Conservation (phyloP, 768 basidiomycete genomes). For the Mycena maculata region DNA sequence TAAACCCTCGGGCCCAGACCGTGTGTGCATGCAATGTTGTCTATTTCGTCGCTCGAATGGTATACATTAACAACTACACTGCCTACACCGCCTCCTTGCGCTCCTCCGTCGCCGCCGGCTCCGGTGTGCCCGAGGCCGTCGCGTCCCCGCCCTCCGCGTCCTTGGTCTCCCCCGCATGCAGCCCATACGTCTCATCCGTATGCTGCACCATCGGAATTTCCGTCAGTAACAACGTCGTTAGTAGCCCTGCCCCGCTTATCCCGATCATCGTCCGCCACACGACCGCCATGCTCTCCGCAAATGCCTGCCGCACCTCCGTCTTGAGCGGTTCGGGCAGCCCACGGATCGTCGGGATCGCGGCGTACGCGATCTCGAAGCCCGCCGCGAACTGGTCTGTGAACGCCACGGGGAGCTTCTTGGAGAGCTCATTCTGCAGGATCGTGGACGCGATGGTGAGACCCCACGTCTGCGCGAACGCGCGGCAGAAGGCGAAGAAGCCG, state of each 20-base stretch:
- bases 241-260: conserved; percentile 45
- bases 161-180: no score
- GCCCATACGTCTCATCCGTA: no score
- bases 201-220: no score
- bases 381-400: conserved; percentile 48
- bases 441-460: conserved; percentile 62
- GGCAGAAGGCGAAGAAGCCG: conserved; percentile 53
- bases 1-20: no score
- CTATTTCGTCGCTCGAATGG: no score
- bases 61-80: no score
- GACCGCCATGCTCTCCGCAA: conserved; percentile 48
- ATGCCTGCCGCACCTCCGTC: conserved; percentile 49
- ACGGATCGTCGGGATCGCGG: conserved; percentile 56
- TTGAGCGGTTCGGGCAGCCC: conserved; percentile 46
- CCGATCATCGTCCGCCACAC: conserved; percentile 55
- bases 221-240: conserved; percentile 23
- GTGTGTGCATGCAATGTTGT: no score
- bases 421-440: conserved; percentile 63
- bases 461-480: conserved; percentile 56
- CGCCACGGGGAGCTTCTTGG: conserved; percentile 50
- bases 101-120: no score
- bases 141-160: no score
- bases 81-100: no score
- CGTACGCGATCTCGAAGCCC: conserved; percentile 56
- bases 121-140: no score